These are phyloP conservation scores for Schwanniomyces etchellsii DNA, from an alignment of 1,139 yeast genomes.

Conservation along the genomic window DNA sequence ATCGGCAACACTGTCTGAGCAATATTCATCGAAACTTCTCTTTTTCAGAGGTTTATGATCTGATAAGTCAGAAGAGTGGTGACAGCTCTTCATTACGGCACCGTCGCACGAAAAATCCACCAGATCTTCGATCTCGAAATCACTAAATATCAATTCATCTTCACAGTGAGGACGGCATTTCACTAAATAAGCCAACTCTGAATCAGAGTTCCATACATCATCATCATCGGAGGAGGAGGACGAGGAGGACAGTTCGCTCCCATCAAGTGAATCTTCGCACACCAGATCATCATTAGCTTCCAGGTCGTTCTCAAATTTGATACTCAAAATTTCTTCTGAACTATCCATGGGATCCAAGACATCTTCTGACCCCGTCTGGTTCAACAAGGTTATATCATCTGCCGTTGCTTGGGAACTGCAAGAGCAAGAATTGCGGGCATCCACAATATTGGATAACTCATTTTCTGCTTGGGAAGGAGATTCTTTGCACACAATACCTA, in stretches of 20 bases:
- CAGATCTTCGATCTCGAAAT: not conserved
- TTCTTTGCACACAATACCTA: too few species aligned
- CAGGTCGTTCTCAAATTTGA: too few species aligned
- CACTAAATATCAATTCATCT: not conserved
- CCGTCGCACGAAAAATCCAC: not conserved
- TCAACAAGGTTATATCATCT: not conserved
- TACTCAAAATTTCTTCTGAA: too few species aligned
- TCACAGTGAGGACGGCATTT: slow-evolving; percentile 1
- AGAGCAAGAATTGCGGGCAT: not conserved
- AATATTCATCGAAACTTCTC: not conserved
- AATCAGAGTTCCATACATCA: not conserved
- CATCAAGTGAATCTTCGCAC: not conserved
- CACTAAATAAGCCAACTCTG: not conserved
- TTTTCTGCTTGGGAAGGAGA: not conserved
- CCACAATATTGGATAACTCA: not conserved
- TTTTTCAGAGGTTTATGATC: not conserved
- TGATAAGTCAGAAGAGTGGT: not conserved
- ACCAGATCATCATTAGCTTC: not conserved
- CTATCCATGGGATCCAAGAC: not conserved
- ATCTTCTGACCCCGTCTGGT: not conserved
- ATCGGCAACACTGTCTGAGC: slow-evolving; percentile 2
- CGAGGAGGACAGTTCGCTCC: not conserved
- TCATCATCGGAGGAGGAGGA: not conserved
- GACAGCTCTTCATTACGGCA: not conserved
- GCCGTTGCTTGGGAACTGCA: too few species aligned